Evolutionary conservation across 345 rosid genomes (phyloP).

Genomic region (Rhodamnia argentea): DNA sequence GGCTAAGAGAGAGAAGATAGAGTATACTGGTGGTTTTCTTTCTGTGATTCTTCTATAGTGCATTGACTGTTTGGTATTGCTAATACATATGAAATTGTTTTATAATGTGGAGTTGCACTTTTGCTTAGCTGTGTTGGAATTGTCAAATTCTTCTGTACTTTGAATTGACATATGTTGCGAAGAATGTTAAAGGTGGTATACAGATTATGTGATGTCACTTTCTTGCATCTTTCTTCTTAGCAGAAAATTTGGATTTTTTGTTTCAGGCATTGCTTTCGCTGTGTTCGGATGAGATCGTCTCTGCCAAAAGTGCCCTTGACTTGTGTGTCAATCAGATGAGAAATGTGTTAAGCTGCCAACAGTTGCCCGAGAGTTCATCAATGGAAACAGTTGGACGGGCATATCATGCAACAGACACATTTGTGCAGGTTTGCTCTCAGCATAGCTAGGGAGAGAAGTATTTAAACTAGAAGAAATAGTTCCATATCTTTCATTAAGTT

Average conservation of each 20-base stretch:
- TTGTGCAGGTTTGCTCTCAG: conserved; percentile 56
- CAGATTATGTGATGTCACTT: not conserved
- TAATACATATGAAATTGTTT: not conserved
- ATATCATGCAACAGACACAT: conserved; percentile 83
- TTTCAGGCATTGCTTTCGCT: conserved; percentile 83
- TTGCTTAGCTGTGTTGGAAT: not conserved
- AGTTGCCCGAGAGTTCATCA: conserved; percentile 78
- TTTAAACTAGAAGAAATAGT: not conserved
- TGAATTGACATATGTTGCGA: not conserved
- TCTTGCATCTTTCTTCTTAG: not conserved
- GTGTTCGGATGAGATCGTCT: conserved; percentile 76
- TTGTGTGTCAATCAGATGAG: conserved; percentile 82
- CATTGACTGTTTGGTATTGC: not conserved
- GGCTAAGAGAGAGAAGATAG: not conserved
- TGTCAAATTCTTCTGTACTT: not conserved
- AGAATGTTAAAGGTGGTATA: not conserved
- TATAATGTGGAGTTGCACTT: not conserved
- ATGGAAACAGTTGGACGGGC: conserved; percentile 90
- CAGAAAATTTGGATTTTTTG: conserved; percentile 1
- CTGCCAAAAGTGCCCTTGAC: conserved; percentile 80
- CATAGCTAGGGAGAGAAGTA: not conserved
- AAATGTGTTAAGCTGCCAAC: conserved; percentile 66
- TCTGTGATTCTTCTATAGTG: not conserved
- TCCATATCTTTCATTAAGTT: not conserved
- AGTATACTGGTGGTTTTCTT: not conserved